phyloP scores from a whole-genome alignment of 1,139 yeast species.

The Geotrichum reessii region DNA sequence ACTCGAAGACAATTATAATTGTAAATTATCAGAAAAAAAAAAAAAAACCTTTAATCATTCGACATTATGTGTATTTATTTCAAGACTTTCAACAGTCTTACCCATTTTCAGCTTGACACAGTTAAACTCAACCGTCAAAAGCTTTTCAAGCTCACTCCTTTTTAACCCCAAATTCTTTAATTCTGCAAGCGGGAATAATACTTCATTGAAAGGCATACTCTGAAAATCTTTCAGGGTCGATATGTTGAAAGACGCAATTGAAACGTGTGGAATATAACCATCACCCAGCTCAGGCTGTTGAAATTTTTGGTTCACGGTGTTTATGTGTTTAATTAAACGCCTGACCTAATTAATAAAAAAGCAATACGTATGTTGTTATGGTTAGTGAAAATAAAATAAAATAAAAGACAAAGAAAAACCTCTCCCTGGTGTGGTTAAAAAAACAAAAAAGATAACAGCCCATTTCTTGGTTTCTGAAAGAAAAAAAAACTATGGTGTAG shows the following conservation, averaged over 20 bases:
- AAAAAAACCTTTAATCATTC: too few relatives aligned
- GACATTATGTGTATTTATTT: not conserved
- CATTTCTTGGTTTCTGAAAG: not conserved
- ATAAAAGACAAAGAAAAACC: not conserved
- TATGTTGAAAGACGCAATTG: constrained; percentile 25
- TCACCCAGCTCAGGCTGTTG: constrained; percentile 19
- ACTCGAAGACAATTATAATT: too few relatives aligned
- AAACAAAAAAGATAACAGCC: not conserved
- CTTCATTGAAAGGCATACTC: not conserved
- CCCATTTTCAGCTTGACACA: constrained; percentile 18
- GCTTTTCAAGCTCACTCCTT: not conserved
- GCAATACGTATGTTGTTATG: not conserved
- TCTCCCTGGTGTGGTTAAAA: not conserved
- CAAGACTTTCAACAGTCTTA: constrained; percentile 5
- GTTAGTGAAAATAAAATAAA: not conserved
- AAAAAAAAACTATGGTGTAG: not conserved
- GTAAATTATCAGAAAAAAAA: too few relatives aligned
- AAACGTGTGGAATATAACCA: constrained; percentile 23
- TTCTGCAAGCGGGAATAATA: not conserved
- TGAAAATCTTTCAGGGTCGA: not conserved
- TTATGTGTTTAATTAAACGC: constrained; percentile 14
- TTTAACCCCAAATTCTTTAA: not conserved
- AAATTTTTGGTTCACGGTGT: constrained; percentile 14
- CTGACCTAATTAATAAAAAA: not conserved
- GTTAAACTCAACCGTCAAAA: not conserved